phyloP scores from a whole-genome alignment of 1,284 basidiomycete genomes.

The Anthracocystis walkeri region DNA sequence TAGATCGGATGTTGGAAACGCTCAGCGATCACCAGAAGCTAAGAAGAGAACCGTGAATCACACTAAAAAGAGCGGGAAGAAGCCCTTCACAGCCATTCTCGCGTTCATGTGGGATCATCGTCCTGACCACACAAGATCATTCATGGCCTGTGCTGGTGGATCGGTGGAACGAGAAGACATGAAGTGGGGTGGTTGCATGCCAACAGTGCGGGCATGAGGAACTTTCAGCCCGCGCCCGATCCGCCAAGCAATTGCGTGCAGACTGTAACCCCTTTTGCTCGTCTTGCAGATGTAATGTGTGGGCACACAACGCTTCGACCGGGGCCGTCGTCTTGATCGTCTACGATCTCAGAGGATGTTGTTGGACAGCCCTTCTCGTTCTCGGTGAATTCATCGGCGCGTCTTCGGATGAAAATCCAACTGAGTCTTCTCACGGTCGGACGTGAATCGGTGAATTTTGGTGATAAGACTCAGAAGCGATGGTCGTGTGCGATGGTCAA shows the following conservation, averaged over 20 bases:
- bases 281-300: not conserved
- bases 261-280: not conserved
- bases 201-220: not conserved
- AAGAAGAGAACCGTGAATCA: too few species aligned
- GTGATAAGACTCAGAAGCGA: not conserved
- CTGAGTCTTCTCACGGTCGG: not conserved
- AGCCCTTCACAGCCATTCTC: too few species aligned
- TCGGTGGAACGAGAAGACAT: slow-evolving; percentile 1
- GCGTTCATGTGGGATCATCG: not conserved
- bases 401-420: not conserved
- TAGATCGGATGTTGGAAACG: too few species aligned
- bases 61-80: too few species aligned
- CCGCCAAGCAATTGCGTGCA: too few species aligned
- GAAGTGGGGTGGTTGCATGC: slow-evolving; percentile 4
- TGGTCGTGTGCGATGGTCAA: not conserved
- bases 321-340: too few species aligned
- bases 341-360: too few species aligned
- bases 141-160: not conserved
- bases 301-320: not conserved
- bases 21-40: too few species aligned
- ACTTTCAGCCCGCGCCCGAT: slow-evolving; percentile 2
- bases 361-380: too few species aligned
- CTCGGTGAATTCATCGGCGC: slow-evolving; percentile 28
- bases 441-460: not conserved
- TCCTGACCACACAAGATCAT: not conserved